Percentiles rank a stretch among this genome's conserved stretches.
Conservation (phyloP, 345 rosid species). For the Arabidopsis suecica region DNA sequence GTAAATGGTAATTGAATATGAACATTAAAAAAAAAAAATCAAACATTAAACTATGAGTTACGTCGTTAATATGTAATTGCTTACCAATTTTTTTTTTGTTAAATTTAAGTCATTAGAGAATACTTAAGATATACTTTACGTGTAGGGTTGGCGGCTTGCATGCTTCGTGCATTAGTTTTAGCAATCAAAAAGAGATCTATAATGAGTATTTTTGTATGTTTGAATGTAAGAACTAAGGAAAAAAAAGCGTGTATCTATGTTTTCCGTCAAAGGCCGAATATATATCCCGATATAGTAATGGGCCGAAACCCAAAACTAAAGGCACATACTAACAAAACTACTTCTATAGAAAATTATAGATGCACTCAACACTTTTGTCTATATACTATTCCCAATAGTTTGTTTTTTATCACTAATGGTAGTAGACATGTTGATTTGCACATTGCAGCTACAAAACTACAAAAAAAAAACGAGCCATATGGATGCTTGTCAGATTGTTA, state of each 20-base stretch:
- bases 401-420: background rate
- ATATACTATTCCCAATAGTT: background rate
- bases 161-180: conserved; percentile 38
- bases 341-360: background rate
- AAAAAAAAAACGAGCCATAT: background rate
- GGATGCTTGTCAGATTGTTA: background rate
- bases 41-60: conserved; percentile 11
- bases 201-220: background rate
- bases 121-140: conserved; percentile 23
- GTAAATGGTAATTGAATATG: background rate
- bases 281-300: background rate
- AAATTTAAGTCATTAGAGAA: background rate
- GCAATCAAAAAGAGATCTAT: background rate
- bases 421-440: no score
- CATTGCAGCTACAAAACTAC: background rate
- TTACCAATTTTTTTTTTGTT: background rate
- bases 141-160: conserved; percentile 40
- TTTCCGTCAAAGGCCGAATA: background rate
- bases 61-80: background rate
- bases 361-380: background rate
- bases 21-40: no score
- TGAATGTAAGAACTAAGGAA: background rate
- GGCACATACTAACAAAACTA: background rate
- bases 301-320: background rate
- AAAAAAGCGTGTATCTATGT: background rate